Evolutionary conservation across 345 rosid species (phyloP).

Genomic region (Trapa bicornis): DNA sequence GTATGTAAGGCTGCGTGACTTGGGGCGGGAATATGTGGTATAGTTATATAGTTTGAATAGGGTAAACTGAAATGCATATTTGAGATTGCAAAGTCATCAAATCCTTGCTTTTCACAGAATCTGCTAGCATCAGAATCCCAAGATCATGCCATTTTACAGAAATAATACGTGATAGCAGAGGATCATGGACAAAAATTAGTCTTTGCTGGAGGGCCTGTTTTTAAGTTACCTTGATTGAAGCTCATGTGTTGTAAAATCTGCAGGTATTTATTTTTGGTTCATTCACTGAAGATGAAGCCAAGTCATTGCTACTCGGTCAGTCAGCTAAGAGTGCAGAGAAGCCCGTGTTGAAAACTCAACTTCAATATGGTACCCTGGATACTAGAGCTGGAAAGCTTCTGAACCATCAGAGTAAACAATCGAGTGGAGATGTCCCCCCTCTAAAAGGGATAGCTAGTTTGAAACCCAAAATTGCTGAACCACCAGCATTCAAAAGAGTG

Average conservation of each 20-base stretch:
- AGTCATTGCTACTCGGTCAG: slow-evolving; percentile 31
- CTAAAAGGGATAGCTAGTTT: slow-evolving; percentile 19
- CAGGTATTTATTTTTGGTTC: slow-evolving; percentile 75
- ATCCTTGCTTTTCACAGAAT: neutral
- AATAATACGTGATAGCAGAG: too few species aligned
- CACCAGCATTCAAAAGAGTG: slow-evolving; percentile 11
- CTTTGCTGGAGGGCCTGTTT: too few species aligned
- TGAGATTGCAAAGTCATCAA: neutral
- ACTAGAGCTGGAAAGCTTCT: slow-evolving; percentile 25
- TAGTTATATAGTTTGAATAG: neutral
- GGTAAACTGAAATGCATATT: neutral
- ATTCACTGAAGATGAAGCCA: slow-evolving; percentile 82
- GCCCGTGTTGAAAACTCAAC: slow-evolving; percentile 21
- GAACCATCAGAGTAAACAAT: slow-evolving; percentile 24
- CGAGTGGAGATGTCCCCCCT: slow-evolving; percentile 16
- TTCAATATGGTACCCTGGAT: slow-evolving; percentile 46
- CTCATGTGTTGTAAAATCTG: slow-evolving; percentile 2
- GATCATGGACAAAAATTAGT: neutral
- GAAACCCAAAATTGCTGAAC: slow-evolving; percentile 25
- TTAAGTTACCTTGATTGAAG: neutral
- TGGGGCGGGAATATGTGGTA: neutral
- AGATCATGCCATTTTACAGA: too few species aligned
- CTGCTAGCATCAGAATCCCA: neutral
- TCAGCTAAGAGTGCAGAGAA: slow-evolving; percentile 34
- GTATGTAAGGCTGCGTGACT: neutral